Conservation (phyloP, 345 rosid genomes). For the Cochlearia excelsa region DNA sequence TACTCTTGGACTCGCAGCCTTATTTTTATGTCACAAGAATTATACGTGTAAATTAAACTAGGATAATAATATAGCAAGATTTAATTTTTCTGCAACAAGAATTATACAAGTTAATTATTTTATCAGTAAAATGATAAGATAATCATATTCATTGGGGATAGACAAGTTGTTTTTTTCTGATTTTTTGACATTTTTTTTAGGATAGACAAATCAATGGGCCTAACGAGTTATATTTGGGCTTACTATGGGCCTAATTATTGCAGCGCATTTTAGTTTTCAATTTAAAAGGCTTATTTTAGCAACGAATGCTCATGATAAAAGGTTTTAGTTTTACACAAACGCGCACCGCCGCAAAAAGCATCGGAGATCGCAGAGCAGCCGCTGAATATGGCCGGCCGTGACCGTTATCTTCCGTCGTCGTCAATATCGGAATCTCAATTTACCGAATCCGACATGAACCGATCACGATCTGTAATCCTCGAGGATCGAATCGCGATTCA, state of each 20-base stretch:
- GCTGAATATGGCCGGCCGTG: conserved; percentile 24
- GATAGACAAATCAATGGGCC: too few relatives aligned
- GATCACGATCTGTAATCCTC: conserved; percentile 38
- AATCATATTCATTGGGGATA: too few relatives aligned
- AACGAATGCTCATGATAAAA: too few relatives aligned
- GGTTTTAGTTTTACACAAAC: background rate
- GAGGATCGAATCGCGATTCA: conserved; percentile 74
- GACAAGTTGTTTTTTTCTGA: too few relatives aligned
- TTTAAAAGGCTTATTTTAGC: background rate
- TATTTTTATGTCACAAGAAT: background rate
- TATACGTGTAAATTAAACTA: too few relatives aligned
- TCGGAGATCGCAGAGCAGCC: conserved; percentile 20
- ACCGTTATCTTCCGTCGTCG: conserved; percentile 21
- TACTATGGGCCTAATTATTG: background rate
- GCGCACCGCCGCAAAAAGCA: conserved; percentile 6
- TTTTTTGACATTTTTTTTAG: too few relatives aligned
- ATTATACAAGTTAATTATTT: too few relatives aligned
- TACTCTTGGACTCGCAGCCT: conserved; percentile 29
- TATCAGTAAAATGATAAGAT: too few relatives aligned
- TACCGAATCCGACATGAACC: conserved; percentile 19
- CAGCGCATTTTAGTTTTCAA: background rate
- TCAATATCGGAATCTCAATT: conserved; percentile 17
- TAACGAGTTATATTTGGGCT: background rate
- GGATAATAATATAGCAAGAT: too few relatives aligned
- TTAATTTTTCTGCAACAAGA: too few relatives aligned